phyloP scores from a whole-genome alignment of 306 rosid genomes.

The Geum urbanum region DNA sequence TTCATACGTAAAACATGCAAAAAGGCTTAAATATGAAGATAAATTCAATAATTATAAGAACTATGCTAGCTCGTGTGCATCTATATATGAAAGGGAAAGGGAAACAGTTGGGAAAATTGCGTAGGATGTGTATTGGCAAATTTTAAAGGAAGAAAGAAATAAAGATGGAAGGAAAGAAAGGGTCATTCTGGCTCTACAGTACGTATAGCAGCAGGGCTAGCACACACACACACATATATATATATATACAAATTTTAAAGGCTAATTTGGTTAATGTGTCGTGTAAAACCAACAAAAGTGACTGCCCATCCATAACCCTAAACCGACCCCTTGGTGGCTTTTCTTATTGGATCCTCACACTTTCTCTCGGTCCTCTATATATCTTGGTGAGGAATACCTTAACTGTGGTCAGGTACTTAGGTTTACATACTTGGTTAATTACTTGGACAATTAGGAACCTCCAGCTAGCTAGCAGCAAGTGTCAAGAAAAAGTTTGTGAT shows the following conservation, averaged over 20 bases:
- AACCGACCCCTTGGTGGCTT: conserved; percentile 66
- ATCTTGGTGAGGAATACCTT: conserved; percentile 34
- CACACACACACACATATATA: no score
- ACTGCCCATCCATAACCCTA: conserved; percentile 96
- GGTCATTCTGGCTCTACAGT: conserved; percentile 17
- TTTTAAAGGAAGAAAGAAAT: conserved; percentile 1
- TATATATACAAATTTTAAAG: conserved; percentile 18
- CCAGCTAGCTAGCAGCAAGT: neutral
- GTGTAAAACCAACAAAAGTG: conserved; percentile 99
- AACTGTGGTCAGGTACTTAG: neutral
- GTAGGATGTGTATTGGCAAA: conserved; percentile 6
- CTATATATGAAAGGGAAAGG: neutral
- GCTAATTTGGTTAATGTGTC: conserved; percentile 44
- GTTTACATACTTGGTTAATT: neutral
- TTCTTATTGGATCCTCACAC: conserved; percentile 22
- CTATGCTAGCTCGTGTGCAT: neutral
- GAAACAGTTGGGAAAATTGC: conserved; percentile 24
- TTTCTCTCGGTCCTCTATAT: conserved; percentile 29
- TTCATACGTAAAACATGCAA: conserved; percentile 18
- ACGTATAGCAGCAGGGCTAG: neutral
- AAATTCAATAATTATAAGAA: neutral
- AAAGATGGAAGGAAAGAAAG: conserved; percentile 1
- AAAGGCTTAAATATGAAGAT: conserved; percentile 13
- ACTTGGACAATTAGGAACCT: neutral
- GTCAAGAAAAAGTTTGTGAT: neutral